Evolutionary conservation across 352 stramenopile genomes (phyloP).

Genomic region (Aphanomyces euteiches): DNA sequence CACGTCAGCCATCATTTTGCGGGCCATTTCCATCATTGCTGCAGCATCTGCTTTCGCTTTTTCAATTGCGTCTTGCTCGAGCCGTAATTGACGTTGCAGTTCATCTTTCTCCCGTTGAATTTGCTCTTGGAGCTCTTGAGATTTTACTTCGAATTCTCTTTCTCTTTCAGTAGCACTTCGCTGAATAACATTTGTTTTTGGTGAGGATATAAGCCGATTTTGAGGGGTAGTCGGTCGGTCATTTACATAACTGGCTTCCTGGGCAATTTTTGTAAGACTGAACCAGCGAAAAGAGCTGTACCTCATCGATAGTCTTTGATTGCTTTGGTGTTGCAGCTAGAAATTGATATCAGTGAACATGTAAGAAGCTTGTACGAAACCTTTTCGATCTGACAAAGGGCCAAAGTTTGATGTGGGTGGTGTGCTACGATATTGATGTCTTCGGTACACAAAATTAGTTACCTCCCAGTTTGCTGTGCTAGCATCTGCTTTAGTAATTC

Average conservation of each 20-base stretch:
- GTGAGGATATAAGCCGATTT: not conserved
- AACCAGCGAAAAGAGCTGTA: not conserved
- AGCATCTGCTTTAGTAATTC: slow-evolving; percentile 81
- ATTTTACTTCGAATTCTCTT: slow-evolving; percentile 20
- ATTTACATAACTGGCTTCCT: slow-evolving; percentile 19
- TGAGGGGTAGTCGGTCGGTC: not conserved
- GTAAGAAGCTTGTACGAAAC: not conserved
- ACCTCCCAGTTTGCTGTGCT: slow-evolving; percentile 30
- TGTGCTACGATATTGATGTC: not conserved
- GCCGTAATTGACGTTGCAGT: slow-evolving; percentile 21
- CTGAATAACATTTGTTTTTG: slow-evolving; percentile 6
- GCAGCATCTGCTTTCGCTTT: slow-evolving; percentile 60
- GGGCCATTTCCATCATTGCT: slow-evolving; percentile 62
- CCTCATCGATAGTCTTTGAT: slow-evolving; percentile 6
- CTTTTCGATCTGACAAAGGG: not conserved
- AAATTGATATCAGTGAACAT: not conserved
- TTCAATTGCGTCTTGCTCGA: slow-evolving; percentile 60
- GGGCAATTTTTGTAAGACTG: not conserved
- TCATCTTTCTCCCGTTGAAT: slow-evolving; percentile 27
- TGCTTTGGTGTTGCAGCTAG: not conserved
- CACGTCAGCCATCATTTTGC: slow-evolving; percentile 75
- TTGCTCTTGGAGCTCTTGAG: slow-evolving; percentile 23
- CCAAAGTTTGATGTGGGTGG: not conserved
- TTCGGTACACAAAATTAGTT: not conserved
- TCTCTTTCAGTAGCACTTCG: slow-evolving; percentile 14